These are phyloP conservation scores for Mycena indigotica DNA, from an alignment of 768 basidiomycete genomes.

Conservation along the genomic window DNA sequence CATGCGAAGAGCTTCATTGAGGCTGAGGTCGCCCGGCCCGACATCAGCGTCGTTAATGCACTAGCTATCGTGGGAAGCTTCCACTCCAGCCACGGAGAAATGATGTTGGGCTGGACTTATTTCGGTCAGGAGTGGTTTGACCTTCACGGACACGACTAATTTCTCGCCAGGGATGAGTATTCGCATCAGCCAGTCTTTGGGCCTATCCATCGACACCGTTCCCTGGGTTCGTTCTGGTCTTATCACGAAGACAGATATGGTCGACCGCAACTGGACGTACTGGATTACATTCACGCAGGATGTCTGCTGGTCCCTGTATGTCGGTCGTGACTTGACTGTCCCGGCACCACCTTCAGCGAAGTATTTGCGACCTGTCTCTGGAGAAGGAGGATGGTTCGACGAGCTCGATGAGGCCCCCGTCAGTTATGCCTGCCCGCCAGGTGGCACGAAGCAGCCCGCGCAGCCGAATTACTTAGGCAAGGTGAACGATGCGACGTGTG, in stretches of 20 bases:
- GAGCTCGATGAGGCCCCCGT: background rate
- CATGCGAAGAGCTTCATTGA: conserved; percentile 50
- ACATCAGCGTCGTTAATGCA: conserved; percentile 47
- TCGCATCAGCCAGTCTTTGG: conserved; percentile 60
- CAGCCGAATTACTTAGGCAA: background rate
- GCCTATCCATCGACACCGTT: conserved; percentile 58
- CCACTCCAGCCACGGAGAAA: conserved; percentile 49
- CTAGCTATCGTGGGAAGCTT: conserved; percentile 46
- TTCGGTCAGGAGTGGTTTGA: too few species aligned
- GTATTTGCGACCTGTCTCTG: conserved; percentile 38
- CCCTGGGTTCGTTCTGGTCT: conserved; percentile 56
- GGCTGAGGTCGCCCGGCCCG: conserved; percentile 47
- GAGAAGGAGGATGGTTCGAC: background rate
- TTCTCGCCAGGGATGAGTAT: too few species aligned
- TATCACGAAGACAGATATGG: conserved; percentile 53
- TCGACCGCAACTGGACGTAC: conserved; percentile 61
- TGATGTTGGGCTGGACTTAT: conserved; percentile 49
- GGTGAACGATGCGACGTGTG: conserved; percentile 38
- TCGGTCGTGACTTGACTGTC: conserved; percentile 62
- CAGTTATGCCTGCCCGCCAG: background rate
- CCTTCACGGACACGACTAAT: too few species aligned
- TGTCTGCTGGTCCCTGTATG: conserved; percentile 66
- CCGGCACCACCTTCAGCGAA: conserved; percentile 42
- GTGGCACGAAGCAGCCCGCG: background rate
- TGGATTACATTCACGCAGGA: conserved; percentile 65